phyloP scores from a whole-genome alignment of 1,139 yeast genomes.

The Hyphopichia wangnamkhiaoensis region DNA sequence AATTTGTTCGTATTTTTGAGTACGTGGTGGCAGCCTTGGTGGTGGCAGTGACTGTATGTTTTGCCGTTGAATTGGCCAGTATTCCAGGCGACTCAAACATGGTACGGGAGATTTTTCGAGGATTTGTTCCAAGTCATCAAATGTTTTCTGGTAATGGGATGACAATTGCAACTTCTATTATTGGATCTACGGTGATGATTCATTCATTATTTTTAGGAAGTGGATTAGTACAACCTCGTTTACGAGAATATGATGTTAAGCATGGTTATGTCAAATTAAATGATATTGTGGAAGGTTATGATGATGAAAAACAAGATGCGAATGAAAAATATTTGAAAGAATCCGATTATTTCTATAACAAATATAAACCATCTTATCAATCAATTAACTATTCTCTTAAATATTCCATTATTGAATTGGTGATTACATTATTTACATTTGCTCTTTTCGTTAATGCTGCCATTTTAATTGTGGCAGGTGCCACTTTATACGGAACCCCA shows the following conservation, averaged over 20 bases:
- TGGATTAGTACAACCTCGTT: conserved; percentile 72
- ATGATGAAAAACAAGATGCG: conserved; percentile 12
- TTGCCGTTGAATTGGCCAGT: conserved; percentile 64
- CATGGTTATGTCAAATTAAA: conserved; percentile 40
- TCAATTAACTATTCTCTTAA: conserved; percentile 69
- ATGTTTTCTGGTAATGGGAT: conserved; percentile 66
- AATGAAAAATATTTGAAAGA: conserved; percentile 22
- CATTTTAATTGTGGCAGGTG: conserved; percentile 73
- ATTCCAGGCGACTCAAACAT: conserved; percentile 44
- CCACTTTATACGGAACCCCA: conserved; percentile 64
- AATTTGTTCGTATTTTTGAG: conserved; percentile 66
- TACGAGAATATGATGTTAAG: conserved; percentile 58
- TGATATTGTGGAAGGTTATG: conserved; percentile 11
- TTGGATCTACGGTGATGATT: conserved; percentile 87
- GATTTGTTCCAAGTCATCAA: conserved; percentile 66
- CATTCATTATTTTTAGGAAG: conserved; percentile 76
- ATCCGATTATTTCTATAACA: conserved; percentile 34
- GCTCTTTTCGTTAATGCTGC: conserved; percentile 82
- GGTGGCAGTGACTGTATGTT: conserved; percentile 69
- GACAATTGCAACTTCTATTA: conserved; percentile 72
- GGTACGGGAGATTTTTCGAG: conserved; percentile 60
- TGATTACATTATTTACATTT: conserved; percentile 66
- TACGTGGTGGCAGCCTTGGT: conserved; percentile 65
- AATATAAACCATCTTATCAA: conserved; percentile 62
- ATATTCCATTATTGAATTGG: conserved; percentile 65